Conservation (phyloP, 108 stramenopile genomes). For the Nannochloropsis oceanica region DNA sequence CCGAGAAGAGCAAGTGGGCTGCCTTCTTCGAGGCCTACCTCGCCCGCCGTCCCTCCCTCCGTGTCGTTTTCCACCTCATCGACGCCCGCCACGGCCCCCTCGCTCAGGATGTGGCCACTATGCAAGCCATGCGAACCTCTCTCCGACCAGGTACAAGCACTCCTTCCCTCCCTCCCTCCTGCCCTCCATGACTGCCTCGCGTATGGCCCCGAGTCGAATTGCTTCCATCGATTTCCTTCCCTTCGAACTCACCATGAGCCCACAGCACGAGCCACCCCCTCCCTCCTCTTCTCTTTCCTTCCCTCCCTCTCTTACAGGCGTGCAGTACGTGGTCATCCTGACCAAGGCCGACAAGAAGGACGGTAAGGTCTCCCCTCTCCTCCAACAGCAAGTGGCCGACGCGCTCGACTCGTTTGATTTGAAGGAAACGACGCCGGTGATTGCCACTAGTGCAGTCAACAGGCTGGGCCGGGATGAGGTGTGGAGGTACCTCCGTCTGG, state of each 20-base stretch:
- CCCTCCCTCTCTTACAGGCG: not conserved
- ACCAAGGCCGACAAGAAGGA: conserved; percentile 53
- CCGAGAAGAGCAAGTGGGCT: conserved; percentile 59
- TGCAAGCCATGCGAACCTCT: conserved; percentile 52
- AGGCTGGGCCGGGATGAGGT: conserved; percentile 21
- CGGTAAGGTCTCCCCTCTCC: conserved; percentile 10
- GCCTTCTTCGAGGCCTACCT: conserved; percentile 63
- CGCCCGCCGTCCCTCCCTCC: conserved; percentile 44
- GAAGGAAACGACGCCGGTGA: conserved; percentile 5
- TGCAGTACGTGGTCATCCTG: conserved; percentile 61
- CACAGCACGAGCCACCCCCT: not conserved
- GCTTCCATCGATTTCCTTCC: not conserved
- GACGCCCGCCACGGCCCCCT: conserved; percentile 79
- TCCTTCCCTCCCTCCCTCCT: not conserved
- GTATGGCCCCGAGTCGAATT: not conserved
- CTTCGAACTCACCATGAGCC: conserved; percentile 30
- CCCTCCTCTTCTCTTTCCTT: not conserved
- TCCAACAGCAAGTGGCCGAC: not conserved
- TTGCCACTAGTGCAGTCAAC: conserved; percentile 13
- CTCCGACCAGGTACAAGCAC: not conserved
- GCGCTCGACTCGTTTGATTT: conserved; percentile 7
- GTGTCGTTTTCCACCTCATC: conserved; percentile 73
- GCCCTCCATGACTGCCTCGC: not conserved
- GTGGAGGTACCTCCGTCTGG: conserved; percentile 12
- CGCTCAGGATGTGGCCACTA: conserved; percentile 67